Conservation (phyloP, 176 grass and related monocot species). For the Tillandsia fasciculata region DNA sequence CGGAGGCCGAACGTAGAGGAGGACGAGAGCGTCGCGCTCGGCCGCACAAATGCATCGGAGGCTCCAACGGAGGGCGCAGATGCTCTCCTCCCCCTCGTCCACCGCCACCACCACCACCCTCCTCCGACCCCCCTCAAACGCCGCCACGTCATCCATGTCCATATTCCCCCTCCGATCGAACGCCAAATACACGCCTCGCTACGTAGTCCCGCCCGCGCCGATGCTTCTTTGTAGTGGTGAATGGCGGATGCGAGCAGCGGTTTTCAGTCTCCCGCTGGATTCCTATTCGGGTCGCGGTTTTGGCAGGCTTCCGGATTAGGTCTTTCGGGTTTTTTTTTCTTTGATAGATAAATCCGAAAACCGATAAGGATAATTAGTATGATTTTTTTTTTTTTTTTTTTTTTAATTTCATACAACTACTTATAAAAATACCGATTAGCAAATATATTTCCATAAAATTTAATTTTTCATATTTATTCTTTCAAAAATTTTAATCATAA, state of each 20-base stretch:
- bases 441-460: no score
- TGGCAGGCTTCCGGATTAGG: neutral
- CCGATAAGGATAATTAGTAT: no score
- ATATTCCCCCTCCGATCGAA: neutral
- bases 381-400: no score
- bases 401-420: no score
- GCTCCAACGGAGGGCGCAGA: constrained; percentile 55
- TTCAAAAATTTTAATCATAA: no score
- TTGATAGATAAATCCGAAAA: no score
- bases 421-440: no score
- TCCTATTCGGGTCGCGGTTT: neutral
- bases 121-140: constrained; percentile 35
- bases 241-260: neutral
- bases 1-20: constrained; percentile 44
- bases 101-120: constrained; percentile 55
- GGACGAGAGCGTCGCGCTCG: constrained; percentile 38
- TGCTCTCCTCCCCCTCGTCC: constrained; percentile 82
- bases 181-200: constrained; percentile 3
- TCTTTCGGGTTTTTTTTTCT: neutral
- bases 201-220: constrained; percentile 16
- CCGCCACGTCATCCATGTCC: constrained; percentile 13
- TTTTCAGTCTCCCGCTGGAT: neutral
- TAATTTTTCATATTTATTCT: no score
- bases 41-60: constrained; percentile 13
- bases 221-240: neutral